phyloP scores from a whole-genome alignment of 2,329 filamentous ascomycete genomes.

The Claviceps purpurea region DNA sequence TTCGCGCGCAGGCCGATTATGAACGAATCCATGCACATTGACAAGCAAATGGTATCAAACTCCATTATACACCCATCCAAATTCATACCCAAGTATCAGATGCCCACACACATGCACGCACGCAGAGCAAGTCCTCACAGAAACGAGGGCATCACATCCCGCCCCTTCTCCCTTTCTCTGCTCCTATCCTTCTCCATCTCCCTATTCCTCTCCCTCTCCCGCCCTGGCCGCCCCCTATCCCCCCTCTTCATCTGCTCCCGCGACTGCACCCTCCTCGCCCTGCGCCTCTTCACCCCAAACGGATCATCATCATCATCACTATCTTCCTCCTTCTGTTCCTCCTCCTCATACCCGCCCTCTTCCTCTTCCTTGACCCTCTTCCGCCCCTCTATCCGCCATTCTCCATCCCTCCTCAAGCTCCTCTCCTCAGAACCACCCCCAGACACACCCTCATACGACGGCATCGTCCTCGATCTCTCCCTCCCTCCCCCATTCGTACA shows the following conservation, averaged over 20 bases:
- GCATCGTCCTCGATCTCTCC: not conserved
- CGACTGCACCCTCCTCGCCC: constrained; percentile 17
- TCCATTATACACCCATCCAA: no score
- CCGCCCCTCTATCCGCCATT: not conserved
- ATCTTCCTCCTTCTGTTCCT: not conserved
- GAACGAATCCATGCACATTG: no score
- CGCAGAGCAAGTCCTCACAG: constrained; percentile 12
- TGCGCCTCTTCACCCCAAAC: constrained; percentile 21
- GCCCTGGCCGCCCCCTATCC: not conserved
- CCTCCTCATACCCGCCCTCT: not conserved
- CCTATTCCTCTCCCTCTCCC: not conserved
- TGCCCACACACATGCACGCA: not conserved
- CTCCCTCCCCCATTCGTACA: constrained; percentile 8
- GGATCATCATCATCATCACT: constrained; percentile 19
- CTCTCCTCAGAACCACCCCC: not conserved
- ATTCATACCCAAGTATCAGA: not conserved
- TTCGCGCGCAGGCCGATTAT: no score
- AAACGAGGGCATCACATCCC: constrained; percentile 25
- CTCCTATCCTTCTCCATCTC: no score
- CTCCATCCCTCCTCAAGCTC: not conserved
- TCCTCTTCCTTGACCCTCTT: not conserved
- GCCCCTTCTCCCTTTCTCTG: not conserved
- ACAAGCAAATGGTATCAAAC: no score
- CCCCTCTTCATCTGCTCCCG: constrained; percentile 12
- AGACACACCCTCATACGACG: no score